Base-by-base conservation (phyloP, 805 yeast genomes). In the Groenewaldozyma tartarivorans region DNA sequence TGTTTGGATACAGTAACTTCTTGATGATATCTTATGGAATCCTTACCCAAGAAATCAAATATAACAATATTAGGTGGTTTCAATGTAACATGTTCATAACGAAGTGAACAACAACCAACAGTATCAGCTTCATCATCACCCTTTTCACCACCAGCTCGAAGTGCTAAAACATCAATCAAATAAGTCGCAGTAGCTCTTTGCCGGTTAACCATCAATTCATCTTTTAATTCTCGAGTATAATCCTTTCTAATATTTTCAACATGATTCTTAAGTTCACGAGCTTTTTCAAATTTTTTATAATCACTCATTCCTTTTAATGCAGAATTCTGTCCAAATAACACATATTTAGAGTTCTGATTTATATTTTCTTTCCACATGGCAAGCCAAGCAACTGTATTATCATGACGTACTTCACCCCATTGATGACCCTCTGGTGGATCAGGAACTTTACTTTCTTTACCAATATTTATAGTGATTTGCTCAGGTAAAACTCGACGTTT, bases 61-160 rank as follows among this genome's bases (percentile, higher is more conserved):
- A 81, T 72, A 13, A 90, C 96, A 4, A 72, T 81, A 50, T 76
- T 77, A 5, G 96, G 96, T 2, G 95, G 95, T 50, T 75, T 75
- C 44, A 90, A 68, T 1, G 88, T 79, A 34, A 90, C 74, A 61
- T 88, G 97, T 58, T 88, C 97, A 55, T 67, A 88, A 54, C 97
- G 68, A 50, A 90, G 71, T 1, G 96, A 88, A 64, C 97, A 90
- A 63, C 97, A 90, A 35, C 97, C 97, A 35, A 90, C 97, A 1
- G 97, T 90, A 58, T 90, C 97, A 2, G 97, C 97, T 58, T 88
- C 96, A 51, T 90, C 97, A 2, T 90, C 97, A 7, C 90, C 81
- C 60, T 90, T 90, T 61, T 90, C 96, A 53, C 96, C 96, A 58
- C 96, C 96, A 1, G 96, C 96, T 80, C 97, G 83, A 49, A 90